Evolutionary conservation across 306 rosid species (phyloP).

Genomic region (Herpetospermum pedunculosum): DNA sequence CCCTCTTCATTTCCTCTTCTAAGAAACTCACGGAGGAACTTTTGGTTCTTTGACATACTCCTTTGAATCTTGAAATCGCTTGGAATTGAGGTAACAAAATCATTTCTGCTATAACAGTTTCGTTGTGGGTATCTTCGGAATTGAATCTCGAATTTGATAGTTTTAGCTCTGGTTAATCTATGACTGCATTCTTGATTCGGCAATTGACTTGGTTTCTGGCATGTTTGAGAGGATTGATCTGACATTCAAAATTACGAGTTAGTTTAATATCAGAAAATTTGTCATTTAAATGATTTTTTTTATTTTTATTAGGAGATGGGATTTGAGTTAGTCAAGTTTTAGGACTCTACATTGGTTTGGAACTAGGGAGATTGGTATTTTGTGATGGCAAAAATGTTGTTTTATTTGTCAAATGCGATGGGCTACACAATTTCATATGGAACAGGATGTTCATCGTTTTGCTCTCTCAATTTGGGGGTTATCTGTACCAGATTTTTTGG

Average conservation of each 20-base stretch:
- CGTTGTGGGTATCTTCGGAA: neutral
- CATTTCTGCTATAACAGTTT: neutral
- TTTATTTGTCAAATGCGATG: neutral
- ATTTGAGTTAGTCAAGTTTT: neutral
- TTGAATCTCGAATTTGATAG: neutral
- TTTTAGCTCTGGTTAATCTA: neutral
- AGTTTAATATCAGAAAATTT: neutral
- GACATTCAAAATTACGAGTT: neutral
- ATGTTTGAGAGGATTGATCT: neutral
- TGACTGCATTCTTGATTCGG: neutral
- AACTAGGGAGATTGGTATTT: neutral
- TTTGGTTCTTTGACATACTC: neutral
- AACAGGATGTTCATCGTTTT: neutral
- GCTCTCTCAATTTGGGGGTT: neutral
- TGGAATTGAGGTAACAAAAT: neutral
- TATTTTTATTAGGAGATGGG: neutral
- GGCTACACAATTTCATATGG: neutral
- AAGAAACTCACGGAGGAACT: neutral
- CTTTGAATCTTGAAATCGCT: neutral
- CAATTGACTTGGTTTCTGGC: neutral
- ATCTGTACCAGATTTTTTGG: neutral
- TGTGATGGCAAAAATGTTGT: neutral
- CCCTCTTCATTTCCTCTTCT: neutral
- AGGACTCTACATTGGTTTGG: neutral
- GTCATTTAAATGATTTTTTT: neutral